Conservation (phyloP, 768 basidiomycete species). For the Tremella mesenterica region DNA sequence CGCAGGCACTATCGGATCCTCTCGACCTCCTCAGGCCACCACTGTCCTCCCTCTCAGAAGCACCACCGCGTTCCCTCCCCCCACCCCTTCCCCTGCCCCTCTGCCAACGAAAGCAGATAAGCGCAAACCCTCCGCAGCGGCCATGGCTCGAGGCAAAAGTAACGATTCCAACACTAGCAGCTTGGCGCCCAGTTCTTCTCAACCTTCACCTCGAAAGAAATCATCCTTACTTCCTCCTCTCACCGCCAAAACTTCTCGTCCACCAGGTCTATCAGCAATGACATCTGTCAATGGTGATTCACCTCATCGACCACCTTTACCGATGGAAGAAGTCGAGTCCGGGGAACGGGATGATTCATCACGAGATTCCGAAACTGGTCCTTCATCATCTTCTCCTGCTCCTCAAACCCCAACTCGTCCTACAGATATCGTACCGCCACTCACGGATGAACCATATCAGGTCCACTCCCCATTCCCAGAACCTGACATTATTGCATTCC, state of each 20-base stretch:
- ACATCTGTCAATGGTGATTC: neutral
- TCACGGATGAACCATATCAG: conserved; percentile 27
- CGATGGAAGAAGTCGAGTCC: neutral
- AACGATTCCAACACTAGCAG: conserved; percentile 21
- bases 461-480: conserved; percentile 35
- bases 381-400: conserved; percentile 30
- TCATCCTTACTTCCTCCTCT: conserved; percentile 10
- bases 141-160: conserved; percentile 27
- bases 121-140: conserved; percentile 12
- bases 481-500: conserved; percentile 26
- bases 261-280: neutral
- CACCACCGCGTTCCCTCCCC: conserved; percentile 30
- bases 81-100: conserved; percentile 28
- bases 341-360: conserved; percentile 18
- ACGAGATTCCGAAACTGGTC: conserved; percentile 32
- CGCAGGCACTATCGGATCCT: conserved; percentile 7
- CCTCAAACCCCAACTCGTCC: conserved; percentile 24
- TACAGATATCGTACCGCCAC: conserved; percentile 17
- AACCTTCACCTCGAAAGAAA: conserved; percentile 33
- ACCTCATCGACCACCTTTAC: neutral
- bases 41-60: conserved; percentile 29
- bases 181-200: conserved; percentile 11
- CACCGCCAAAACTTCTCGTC: conserved; percentile 1
- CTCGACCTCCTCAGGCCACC: conserved; percentile 19
- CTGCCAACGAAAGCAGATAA: conserved; percentile 20